Base-by-base conservation (phyloP, 306 rosid species). In the Trifolium dubium region DNA sequence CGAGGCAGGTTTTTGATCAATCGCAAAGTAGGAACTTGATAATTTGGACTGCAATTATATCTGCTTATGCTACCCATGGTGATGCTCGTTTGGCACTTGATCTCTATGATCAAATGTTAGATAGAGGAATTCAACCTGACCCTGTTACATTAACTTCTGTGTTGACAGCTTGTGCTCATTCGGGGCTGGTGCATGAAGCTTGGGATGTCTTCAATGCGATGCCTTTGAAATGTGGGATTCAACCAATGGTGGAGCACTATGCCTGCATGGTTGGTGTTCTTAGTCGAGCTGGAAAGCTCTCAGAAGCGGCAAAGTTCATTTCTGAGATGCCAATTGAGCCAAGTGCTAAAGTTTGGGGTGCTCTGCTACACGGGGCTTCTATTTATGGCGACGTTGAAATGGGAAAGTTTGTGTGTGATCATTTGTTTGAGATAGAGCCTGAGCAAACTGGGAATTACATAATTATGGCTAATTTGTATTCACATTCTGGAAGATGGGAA, bases 261-360 rank as follows among this genome's bases (percentile, higher is more conserved):
- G 96, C 97, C 35, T 92, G 99, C 86, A 81, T 90, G 92, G 93
- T 90, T 8, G 83, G 85, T 60, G 97, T 88, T 80, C 90, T 92
- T 64, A 83, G 96, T 83, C 84, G 90, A 77, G 95, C 96, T 14
- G 97, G 96, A 17, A 88, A 68, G 84, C 89, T 94, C 67, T 73
- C 77, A 0, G 92, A 94, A 70, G 98, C 99, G 5, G 83, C 76
- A 9, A 76, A 87, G 14, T 79, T 94, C 28, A 84, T 92, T 74
- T 83, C 87, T 18, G 76, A 87, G 69, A 88, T 92, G 96, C 85
- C 89, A 68, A 68, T 92, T 50, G 88, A 87, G 74, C 97, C 99
- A 14, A 86, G 71, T 81, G 87, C 96, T 40, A 88, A 86, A 81
- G 93, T 90, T 74, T 94, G 98, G 97, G 99, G 97, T 81, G 92